Evolutionary conservation across 148 eudicot genomes (phyloP), one percentile per base, ranked within the genome.

Genomic region (Camellia granthamiana): DNA sequence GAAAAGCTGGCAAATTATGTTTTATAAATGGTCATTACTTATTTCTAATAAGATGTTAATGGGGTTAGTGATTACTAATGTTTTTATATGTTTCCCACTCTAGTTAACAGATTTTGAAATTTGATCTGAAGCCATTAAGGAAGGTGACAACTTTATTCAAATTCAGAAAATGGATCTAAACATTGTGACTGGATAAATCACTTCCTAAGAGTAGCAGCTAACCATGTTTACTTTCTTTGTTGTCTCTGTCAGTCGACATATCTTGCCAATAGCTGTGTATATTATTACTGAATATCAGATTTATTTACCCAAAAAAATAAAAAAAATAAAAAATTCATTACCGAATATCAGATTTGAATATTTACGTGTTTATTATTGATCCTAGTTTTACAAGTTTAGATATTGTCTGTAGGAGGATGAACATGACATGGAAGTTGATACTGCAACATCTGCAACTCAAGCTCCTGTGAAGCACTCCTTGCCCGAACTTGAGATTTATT

Each of bases 351-450:
- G 9, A 8, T 44, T 69, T 44, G 18, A 16, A 41, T 69, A 46
- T 44, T 7, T 30, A 5, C 2, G 6, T 19, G 3, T 43, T 65
- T 60, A 16, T 47, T 77, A 9, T 71, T 72, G 9, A 54, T 74
- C 30, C 56, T 58, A 44, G 30, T 51, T 56, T 78, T 42, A 55
- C 42, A 12, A 69, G 12, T 43, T 52, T 18, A 38, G 58, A 69
- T 47, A 65, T 73, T 80, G 52, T 69, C 81, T 83, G 0, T 78
- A 92, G 97, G 97, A 84, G 76, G 90, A 88, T 82, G 95, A 92
- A 19, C 90, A 89, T 74, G 94, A 90, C 76, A 94, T 94, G 97
- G 97, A 94, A 83, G 91, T 94, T 74, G 98, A 94, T 68, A 90
- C 90, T 62, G 92, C 93, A 71, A 85, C 91, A 78, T 92, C 97